Base-by-base conservation (phyloP, 2,329 filamentous ascomycete species). In the Beauveria caledonica region DNA sequence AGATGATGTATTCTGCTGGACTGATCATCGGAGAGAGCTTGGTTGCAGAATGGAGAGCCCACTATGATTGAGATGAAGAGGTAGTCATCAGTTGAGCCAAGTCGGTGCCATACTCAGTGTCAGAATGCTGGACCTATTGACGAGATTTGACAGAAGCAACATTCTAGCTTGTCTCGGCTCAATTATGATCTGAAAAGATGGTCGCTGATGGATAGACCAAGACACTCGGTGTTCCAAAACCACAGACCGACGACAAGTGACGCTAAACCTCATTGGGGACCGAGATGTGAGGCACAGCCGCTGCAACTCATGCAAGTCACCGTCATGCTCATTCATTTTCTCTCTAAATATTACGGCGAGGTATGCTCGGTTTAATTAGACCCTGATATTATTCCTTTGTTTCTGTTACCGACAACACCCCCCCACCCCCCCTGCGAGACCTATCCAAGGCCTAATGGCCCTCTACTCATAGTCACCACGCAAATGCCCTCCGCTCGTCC, bases 251-350 rank as follows among this genome's bases (percentile, higher is more conserved):
- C 29, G 49, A 33, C 29, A 50, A 54, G 11, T 3, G 46, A 39
- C 63, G 66, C 72, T 73, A 74, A 69, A 46, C 72, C 65, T 39
- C 25, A 69, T 70, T 68, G 66, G 72, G 67, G 65, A 74, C 72
- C 72, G 72, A 74, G 58, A 56, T 55, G 53, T 53, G n/a, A 33
- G 19, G 59, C 59, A 45, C 52, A 45, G 58, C 25, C 45, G 49
- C 42, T 58, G 15, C 36, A 17, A 21, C 44, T 45, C 57, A 33
- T 45, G 19, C 36, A 33, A 36, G 48, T 21, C 40, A 21, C 40
- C 23, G 39, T 15, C 25, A 46, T 27, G 17, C 33, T 40, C 44
- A 45, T 27, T 49, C 45, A 48, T 49, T 48, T 25, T 11, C 21
- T 29, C 23, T 21, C 15, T 5, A 27, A 40, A 40, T 57, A 19